These are phyloP conservation scores for Lobosporangium transversale DNA, from an alignment of 192 early-diverging fungal genomes.

Conservation along the genomic window DNA sequence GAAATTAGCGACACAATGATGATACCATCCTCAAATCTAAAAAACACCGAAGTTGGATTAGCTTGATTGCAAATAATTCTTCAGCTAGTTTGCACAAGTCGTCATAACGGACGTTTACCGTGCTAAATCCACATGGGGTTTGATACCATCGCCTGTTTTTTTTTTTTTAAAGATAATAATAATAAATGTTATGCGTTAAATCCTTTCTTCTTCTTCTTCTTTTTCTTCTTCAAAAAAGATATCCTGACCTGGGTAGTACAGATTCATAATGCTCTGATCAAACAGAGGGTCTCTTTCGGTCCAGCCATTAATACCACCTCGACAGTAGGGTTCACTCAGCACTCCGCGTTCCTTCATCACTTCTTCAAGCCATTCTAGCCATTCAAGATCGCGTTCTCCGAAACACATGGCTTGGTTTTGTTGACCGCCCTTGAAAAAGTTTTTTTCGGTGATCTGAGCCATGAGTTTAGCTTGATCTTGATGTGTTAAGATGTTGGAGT, in stretches of 20 bases:
- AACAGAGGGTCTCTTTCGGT: slow-evolving; percentile 54
- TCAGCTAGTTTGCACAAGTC: neutral
- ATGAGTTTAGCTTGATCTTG: slow-evolving; percentile 33
- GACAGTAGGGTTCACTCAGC: slow-evolving; percentile 21
- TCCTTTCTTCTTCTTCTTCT: too few relatives aligned
- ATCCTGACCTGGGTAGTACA: slow-evolving; percentile 56
- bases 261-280: slow-evolving; percentile 63
- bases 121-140: slow-evolving; percentile 60
- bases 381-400: slow-evolving; percentile 51
- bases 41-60: neutral
- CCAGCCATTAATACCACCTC: neutral
- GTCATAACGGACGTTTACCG: slow-evolving; percentile 20
- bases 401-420: slow-evolving; percentile 65
- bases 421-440: slow-evolving; percentile 40
- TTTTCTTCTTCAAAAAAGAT: too few relatives aligned
- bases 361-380: slow-evolving; percentile 40
- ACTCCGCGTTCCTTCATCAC: slow-evolving; percentile 2
- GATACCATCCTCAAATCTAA: slow-evolving; percentile 64
- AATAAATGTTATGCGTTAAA: too few relatives aligned
- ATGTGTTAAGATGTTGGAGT: slow-evolving; percentile 28
- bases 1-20: slow-evolving; percentile 58
- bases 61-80: neutral
- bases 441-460: slow-evolving; percentile 32
- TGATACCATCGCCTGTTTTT: slow-evolving; percentile 57
- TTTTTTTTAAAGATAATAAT: too few relatives aligned